Evolutionary conservation across 2,329 filamentous ascomycete genomes (phyloP), one percentile per base, ranked within the genome.

Genomic region (Colletotrichum aenigma): DNA sequence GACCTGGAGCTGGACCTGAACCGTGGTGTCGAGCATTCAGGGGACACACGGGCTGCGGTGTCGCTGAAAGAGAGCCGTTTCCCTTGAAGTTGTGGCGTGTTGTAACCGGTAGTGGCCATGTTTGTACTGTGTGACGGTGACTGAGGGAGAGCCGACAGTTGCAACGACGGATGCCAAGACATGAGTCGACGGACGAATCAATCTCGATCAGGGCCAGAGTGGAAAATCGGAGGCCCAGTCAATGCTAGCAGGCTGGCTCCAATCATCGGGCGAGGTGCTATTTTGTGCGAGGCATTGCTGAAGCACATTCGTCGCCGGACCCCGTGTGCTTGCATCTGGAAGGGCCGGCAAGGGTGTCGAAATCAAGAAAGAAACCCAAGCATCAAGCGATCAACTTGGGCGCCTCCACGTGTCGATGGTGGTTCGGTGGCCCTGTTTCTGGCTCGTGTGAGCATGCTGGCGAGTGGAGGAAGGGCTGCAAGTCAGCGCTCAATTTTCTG

Each of bases 351-450:
- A 32, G 28, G 28, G 28, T n/a, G 28, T 32, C 26, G 43, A 64
- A 69, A 32, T 13, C 32, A 26, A 26, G n/a, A 62, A 67, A 55
- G 15, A 21, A 62, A 36, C 61, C 52, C 58, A 60, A 16, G 36
- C 32, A 67, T 34, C 73, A 67, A 75, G 70, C 73, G 58, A 75
- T 75, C 70, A 73, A 75, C 73, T 75, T 66, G 62, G 36, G 62
- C 62, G 62, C 62, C 62, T 75, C 73, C 73, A 75, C 73, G 73
- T 75, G 73, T 75, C 73, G 34, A 67, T 5, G 72, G 69, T 55
- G 72, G 68, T 71, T 71, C 61, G 38, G 32, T 28, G 43, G 60
- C 66, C 26, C 21, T 56, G 21, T 62, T 26, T 52, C 24, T 48
- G 38, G 62, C 21, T 65, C 36, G 36, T 32, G 28, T 61, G 21